Base-by-base conservation (phyloP, 176 grass and related monocot genomes). In the Alloteropsis semialata region DNA sequence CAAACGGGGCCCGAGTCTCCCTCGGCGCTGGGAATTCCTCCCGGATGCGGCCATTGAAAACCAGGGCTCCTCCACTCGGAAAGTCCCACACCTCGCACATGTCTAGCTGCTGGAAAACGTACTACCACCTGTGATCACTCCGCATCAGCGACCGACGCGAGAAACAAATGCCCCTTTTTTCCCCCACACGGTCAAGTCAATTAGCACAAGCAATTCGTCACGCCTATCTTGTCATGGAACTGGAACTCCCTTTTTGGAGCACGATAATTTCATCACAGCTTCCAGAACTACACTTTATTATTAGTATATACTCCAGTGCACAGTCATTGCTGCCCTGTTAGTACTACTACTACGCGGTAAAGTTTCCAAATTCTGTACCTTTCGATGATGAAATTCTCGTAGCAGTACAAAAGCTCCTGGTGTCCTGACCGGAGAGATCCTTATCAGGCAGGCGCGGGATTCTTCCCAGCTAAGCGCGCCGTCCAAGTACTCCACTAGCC, bases 71-170 rank as follows among this genome's bases (percentile, higher is more conserved):
- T 87, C 62, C 29, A 0, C 73, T 36, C 38, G 55, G 84, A 84
- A 79, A 84, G 67, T 25, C n/a, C 30, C 55, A 36, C 32, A 0
- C 66, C 22, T 69, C 25, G 65, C 81, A 79, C 80, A 84, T 84
- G 74, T 44, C 34, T 36, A 36, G 34, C 34, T 36, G 34, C 34
- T 3, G 34, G 11, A 7, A 62, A 74, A 55, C 50, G 21, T 24
- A 41, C 18, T 4, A 8, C 4, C 21, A 65, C 34, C 34, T 22
- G 55, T 12, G 6, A 32, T 41, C 34, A 6, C 27, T 58, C 3
- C 1, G 0, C 45, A 56, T 28, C 45, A 16, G 54, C 16, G 36
- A 15, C 16, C 16, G 36, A 15, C 16, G 84, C 2, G 18, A 22
- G 5, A 51, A 50, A n/a, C n/a, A n/a, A n/a, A n/a, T n/a, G n/a